A percentile compares a stretch with the other conserved stretches of the same genome.
Conservation (phyloP, 768 basidiomycete species). For the Saitozyma podzolica region DNA sequence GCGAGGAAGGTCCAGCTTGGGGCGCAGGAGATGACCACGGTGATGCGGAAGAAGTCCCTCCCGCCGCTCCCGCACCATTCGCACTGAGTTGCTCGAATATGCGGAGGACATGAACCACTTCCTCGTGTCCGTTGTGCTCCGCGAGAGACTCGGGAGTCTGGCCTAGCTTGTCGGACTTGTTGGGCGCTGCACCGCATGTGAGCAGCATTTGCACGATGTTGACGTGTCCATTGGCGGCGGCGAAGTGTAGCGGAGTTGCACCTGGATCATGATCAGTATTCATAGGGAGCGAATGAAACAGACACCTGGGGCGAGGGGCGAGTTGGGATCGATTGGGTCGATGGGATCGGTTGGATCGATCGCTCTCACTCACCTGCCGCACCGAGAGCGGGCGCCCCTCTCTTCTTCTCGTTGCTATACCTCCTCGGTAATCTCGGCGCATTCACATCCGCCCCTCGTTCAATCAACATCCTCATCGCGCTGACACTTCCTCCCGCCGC, state of each 20-base stretch:
- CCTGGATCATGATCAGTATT: slow-evolving; percentile 54
- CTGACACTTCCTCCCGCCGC: slow-evolving; percentile 84
- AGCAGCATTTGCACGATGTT: slow-evolving; percentile 75
- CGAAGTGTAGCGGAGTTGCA: slow-evolving; percentile 93
- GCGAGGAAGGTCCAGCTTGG: neutral
- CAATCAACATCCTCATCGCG: slow-evolving; percentile 84
- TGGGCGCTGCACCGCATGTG: slow-evolving; percentile 76
- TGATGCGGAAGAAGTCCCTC: neutral
- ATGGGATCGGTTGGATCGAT: too few relatives aligned
- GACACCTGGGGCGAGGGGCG: slow-evolving; percentile 4
- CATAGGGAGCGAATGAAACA: neutral
- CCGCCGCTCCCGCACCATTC: slow-evolving; percentile 17
- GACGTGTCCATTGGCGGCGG: slow-evolving; percentile 89
- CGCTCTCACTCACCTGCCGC: slow-evolving; percentile 46
- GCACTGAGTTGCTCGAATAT: slow-evolving; percentile 57
- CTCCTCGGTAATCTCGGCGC: slow-evolving; percentile 67
- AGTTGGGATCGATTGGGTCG: neutral
- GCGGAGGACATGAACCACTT: slow-evolving; percentile 72
- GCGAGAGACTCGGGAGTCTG: slow-evolving; percentile 83
- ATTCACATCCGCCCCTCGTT: slow-evolving; percentile 96
- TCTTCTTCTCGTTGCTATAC: slow-evolving; percentile 54
- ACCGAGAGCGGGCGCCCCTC: slow-evolving; percentile 46
- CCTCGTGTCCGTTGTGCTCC: slow-evolving; percentile 72
- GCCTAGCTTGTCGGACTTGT: slow-evolving; percentile 85
- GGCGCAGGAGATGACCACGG: neutral